Base-by-base conservation (phyloP, 495 filamentous ascomycete species). In the Cudoniella acicularis region DNA sequence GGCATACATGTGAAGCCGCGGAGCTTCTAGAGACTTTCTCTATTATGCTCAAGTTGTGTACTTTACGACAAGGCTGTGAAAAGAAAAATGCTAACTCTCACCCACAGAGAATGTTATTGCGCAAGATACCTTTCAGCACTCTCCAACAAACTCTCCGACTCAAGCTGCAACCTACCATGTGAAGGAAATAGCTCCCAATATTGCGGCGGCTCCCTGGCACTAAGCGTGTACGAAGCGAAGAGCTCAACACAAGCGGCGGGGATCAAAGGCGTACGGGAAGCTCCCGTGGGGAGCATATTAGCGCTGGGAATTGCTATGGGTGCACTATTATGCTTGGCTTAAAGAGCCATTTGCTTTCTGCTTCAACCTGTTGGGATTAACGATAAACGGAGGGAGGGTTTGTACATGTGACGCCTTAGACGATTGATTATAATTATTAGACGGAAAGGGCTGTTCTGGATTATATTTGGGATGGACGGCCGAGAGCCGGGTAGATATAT, bases 31-130 rank as follows among this genome's bases (percentile, higher is more conserved):
- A n/a, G n/a, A n/a, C n/a, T n/a, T n/a, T n/a, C n/a, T n/a, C n/a
- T n/a, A n/a, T n/a, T n/a, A n/a, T n/a, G n/a, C n/a, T n/a, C n/a
- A n/a, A n/a, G n/a, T n/a, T n/a, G n/a, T n/a, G n/a, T n/a, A n/a
- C n/a, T n/a, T n/a, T n/a, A n/a, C n/a, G n/a, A n/a, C n/a, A n/a
- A n/a, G n/a, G n/a, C n/a, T n/a, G n/a, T n/a, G n/a, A n/a, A n/a
- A n/a, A n/a, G n/a, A n/a, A n/a, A n/a, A n/a, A 13, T 36, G 6
- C 30, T 36, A 6, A 13, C 30, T 36, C 48, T 22, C 10, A 10
- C 24, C 22, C 48, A 10, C 41, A 75, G 74, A 30, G 77, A 82
- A 72, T 82, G 79, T 72, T 81, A 76, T 72, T 82, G 78, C 60
- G 71, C 75, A 8, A 61, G 72, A 23, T 53, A 56, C 1, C 36